These are phyloP conservation scores for Aureobasidium namibiae DNA, from an alignment of 2,329 filamentous ascomycete genomes.

Conservation along the genomic window DNA sequence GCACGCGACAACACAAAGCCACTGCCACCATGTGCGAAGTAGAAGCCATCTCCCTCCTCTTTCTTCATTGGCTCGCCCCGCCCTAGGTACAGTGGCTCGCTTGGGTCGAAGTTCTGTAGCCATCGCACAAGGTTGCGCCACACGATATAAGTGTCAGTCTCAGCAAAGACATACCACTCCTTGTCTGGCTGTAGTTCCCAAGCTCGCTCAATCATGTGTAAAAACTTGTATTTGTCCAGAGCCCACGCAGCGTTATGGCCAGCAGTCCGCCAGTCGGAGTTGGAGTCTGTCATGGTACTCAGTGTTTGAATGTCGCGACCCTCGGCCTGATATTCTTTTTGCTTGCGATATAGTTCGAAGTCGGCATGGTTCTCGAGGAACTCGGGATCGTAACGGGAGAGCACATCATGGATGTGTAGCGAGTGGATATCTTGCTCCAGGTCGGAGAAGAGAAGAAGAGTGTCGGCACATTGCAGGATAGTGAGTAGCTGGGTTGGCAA, in stretches of 20 bases:
- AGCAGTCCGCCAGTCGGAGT: conserved; percentile 14
- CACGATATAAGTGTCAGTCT: conserved; percentile 41
- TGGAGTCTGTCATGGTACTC: conserved; percentile 11
- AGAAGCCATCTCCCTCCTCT: conserved; percentile 13
- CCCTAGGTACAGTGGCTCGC: conserved; percentile 37
- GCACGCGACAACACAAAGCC: conserved; percentile 21
- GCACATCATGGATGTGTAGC: conserved; percentile 42
- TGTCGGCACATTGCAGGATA: conserved; percentile 47
- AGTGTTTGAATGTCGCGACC: conserved; percentile 17
- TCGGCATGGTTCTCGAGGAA: conserved; percentile 15
- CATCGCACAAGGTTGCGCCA: conserved; percentile 37
- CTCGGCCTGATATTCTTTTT: conserved; percentile 16
- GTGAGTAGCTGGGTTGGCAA: conserved; percentile 47
- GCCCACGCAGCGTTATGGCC: conserved; percentile 28
- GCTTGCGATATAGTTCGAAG: conserved; percentile 20
- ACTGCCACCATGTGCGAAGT: conserved; percentile 20
- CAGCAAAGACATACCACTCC: conserved; percentile 45
- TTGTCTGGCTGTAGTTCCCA: conserved; percentile 37
- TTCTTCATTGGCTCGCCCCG: conserved; percentile 13
- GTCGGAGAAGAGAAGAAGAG: conserved; percentile 53
- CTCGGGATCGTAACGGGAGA: conserved; percentile 31
- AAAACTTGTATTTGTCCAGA: conserved; percentile 46
- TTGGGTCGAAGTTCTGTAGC: conserved; percentile 38
- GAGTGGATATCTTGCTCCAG: conserved; percentile 45
- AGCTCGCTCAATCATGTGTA: conserved; percentile 43